Percentiles rank a stretch among this genome's conserved stretches.
Conservation (phyloP, 306 rosid genomes). For the Hippophae gyantsensis region DNA sequence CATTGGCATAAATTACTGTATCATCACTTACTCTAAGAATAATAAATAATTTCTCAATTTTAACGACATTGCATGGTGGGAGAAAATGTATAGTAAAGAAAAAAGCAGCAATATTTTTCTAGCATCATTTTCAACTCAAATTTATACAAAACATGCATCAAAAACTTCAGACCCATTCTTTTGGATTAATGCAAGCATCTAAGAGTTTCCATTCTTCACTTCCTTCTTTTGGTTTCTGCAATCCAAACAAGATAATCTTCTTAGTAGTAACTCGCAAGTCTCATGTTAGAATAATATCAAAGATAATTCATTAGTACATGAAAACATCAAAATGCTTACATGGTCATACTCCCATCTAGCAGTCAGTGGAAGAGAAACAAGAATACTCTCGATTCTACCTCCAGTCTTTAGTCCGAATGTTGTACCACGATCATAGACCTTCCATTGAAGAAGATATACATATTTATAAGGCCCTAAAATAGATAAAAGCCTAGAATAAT, state of each 20-base stretch:
- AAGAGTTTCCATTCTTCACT: slow-evolving; percentile 94
- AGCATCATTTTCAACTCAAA: too few species aligned
- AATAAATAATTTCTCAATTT: too few species aligned
- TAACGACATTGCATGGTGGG: too few species aligned
- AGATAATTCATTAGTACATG: slow-evolving; percentile 6
- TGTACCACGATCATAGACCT: slow-evolving; percentile 97
- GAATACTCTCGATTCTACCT: slow-evolving; percentile 97
- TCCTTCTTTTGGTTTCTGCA: slow-evolving; percentile 95
- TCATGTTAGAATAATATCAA: not conserved
- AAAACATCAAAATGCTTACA: slow-evolving; percentile 36
- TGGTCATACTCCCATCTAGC: slow-evolving; percentile 97
- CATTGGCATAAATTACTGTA: too few species aligned
- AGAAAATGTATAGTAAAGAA: too few species aligned
- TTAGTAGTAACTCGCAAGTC: slow-evolving; percentile 8
- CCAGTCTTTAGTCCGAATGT: slow-evolving; percentile 98
- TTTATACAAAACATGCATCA: not conserved
- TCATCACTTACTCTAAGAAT: too few species aligned
- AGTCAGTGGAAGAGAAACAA: slow-evolving; percentile 91
- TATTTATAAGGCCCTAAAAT: slow-evolving; percentile 5
- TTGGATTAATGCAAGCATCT: slow-evolving; percentile 95
- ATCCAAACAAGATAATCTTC: slow-evolving; percentile 12
- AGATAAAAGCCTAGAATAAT: not conserved
- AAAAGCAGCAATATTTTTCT: too few species aligned
- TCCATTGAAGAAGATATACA: slow-evolving; percentile 5
- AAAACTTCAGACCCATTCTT: slow-evolving; percentile 62